Evolutionary conservation across 495 filamentous ascomycete genomes (phyloP), one percentile per base, ranked within the genome.

Genomic region (Penicillium goetzii): DNA sequence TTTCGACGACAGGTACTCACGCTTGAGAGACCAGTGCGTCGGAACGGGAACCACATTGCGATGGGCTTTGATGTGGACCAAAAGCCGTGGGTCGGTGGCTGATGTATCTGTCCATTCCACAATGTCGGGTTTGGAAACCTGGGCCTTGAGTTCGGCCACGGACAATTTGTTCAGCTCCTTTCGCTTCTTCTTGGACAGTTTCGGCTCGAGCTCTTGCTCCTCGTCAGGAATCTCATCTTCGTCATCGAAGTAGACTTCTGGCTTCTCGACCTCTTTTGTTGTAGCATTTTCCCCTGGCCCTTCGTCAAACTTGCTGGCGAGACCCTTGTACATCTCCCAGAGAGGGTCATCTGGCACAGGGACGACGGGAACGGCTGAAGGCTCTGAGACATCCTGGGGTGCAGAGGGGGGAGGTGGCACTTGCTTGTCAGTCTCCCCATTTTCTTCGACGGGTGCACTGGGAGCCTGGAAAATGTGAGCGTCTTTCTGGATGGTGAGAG

Each of bases 81-180:
- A 85, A 53, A 98, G 82, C 47, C 89, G 87, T 25, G 95, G 95
- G 73, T 98, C 95, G 43, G 89, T 84, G 3, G 94, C 92, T n/a
- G 91, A 95, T 21, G 91, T 90, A 72, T 99, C 95, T 47, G 94
- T 96, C 95, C 94, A 97, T 68, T 98, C 95, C 2, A 99, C 95
- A 0, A 93, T 88, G 74, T 99, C 95, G 10, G 95, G 95, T 67
- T 93, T 95, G 67, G 84, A 83, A 50, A 97, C 95, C 58, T 97
- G 78, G 26, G 93, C 91, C 76, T 98, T 98, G 51, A 99, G 84
- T 74, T 97, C 92, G 40, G 95, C 95, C 38, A 98, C 91, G 19
- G 94, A 96, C 11, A 97, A 84, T 77, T 96, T 97, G 79, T 89
- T 94, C 69, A 90, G 76, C 78, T 90, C 88, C 78, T 97, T 98